Evolutionary conservation across 495 filamentous ascomycete species (phyloP).

Genomic region (Aspergillus biplanus): DNA sequence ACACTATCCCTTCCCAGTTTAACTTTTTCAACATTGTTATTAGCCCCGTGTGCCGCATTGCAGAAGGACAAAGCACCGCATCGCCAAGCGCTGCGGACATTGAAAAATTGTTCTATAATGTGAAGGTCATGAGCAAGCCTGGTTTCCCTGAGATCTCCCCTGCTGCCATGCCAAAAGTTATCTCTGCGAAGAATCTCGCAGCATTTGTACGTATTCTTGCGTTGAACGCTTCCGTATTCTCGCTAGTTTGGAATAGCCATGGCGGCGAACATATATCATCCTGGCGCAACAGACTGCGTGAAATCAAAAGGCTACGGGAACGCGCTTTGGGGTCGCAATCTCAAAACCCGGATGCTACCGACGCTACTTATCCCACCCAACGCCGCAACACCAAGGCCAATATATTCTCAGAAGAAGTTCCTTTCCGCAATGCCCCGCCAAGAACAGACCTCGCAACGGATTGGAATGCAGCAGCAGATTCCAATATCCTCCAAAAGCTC

Average conservation of each 20-base stretch:
- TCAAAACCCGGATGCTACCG: conserved; percentile 36
- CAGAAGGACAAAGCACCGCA: conserved; percentile 30
- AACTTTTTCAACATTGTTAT: conserved; percentile 97
- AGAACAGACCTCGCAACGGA: conserved; percentile 42
- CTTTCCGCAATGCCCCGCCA: conserved; percentile 30
- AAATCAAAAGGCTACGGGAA: conserved; percentile 83
- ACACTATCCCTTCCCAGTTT: conserved; percentile 91
- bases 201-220: conserved; percentile 89
- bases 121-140: conserved; percentile 80
- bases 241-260: conserved; percentile 82
- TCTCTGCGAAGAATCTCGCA: conserved; percentile 77
- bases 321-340: conserved; percentile 40
- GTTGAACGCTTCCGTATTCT: conserved; percentile 91
- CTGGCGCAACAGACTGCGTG: conserved; percentile 83
- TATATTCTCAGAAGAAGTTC: conserved; percentile 48
- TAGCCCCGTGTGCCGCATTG: conserved; percentile 72
- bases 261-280: conserved; percentile 85
- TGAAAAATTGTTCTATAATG: conserved; percentile 71
- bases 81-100: conserved; percentile 32
- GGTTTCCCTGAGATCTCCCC: conserved; percentile 91
- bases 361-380: conserved; percentile 44
- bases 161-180: conserved; percentile 81
- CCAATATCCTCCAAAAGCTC: conserved; percentile 44
- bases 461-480: conserved; percentile 47
- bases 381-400: conserved; percentile 53